Evolutionary conservation across 2,329 filamentous ascomycete genomes (phyloP), one percentile per base, ranked within the genome.

Genomic region (Seiridium unicorne): DNA sequence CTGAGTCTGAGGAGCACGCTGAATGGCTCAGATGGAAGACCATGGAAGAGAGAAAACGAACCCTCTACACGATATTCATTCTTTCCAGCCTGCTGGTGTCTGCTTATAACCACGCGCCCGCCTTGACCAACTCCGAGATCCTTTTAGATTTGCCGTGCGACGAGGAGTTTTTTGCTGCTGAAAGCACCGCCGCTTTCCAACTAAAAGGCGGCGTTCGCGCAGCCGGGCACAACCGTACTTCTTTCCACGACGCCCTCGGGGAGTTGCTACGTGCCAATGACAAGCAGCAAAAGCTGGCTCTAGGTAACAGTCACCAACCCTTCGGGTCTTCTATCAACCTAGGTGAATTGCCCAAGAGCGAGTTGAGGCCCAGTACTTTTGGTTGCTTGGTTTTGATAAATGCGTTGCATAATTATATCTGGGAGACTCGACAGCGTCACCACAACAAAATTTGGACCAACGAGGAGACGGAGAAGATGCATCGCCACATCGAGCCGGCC

Each of bases 361-460:
- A 92, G 40, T 80, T 95, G 53, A 87, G 85, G 65, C 92, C 93
- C 0, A 97, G 94, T 76, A 93, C 93, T 0, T 96, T 97, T 72
- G 95, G 94, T 7, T 97, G 93, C 72, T 81, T 97, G 36, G 84
- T 97, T 5, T 78, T 99, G 63, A 97, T 98, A 72, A 94, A 97
- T 71, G 93, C 95, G 3, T 81, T 98, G 32, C 95, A 98, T 77
- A 97, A 97, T 68, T 97, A 97, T 74, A 97, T 98, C 49, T 98
- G 95, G 95, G 94, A 98, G 76, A 97, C 93, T 0, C 85, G 94
- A 32, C 93, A 97, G 74, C 84, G 93, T 57, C 93, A 97, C 67
- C 89, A 93, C 67, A 93, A 91, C 67, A 89, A 92, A 63, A 82
- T 92, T 54, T 97, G 94, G 94, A 96, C 93, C 2, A 87, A 89